A percentile compares a stretch with the other conserved stretches of the same genome.
Conservation (phyloP, 441 rosid genomes). For the Pelargonium australe region DNA sequence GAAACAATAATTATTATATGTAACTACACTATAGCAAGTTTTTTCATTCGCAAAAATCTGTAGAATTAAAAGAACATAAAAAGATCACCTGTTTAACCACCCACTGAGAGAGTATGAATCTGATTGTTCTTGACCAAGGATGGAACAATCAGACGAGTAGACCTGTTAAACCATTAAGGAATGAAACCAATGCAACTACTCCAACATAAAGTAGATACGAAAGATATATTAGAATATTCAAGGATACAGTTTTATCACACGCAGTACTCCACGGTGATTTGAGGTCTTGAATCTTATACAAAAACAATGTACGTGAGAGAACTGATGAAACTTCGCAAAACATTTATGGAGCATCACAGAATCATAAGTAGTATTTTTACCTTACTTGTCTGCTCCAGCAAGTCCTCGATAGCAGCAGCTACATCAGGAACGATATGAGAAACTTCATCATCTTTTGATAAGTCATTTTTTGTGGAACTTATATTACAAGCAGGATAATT, state of each 20-base stretch:
- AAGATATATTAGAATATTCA: conserved; percentile 15
- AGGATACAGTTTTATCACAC: conserved; percentile 67
- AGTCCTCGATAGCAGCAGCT: conserved; percentile 90
- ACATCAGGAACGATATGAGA: conserved; percentile 70
- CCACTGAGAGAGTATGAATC: conserved; percentile 54
- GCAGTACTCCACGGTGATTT: conserved; percentile 50
- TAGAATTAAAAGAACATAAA: conserved; percentile 8
- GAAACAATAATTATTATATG: not conserved
- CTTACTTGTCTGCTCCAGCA: conserved; percentile 89
- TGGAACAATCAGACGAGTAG: conserved; percentile 37
- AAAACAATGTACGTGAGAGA: conserved; percentile 22
- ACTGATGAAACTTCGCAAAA: conserved; percentile 20
- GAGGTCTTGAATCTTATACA: conserved; percentile 62
- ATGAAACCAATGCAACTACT: conserved; percentile 25
- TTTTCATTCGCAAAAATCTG: conserved; percentile 6
- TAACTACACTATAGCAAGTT: not conserved
- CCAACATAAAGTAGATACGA: conserved; percentile 13
- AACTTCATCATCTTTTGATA: conserved; percentile 34
- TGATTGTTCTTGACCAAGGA: conserved; percentile 40
- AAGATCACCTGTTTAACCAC: conserved; percentile 60
- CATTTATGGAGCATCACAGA: conserved; percentile 18
- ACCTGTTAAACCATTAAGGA: conserved; percentile 62
- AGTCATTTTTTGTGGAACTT: conserved; percentile 30
- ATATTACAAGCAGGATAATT: conserved; percentile 27
- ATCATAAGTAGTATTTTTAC: conserved; percentile 31